A percentile compares a stretch with the other conserved stretches of the same genome.
These are phyloP conservation scores for Gossypium davidsonii DNA, from an alignment of 441 rosid species.

Conservation along the genomic window DNA sequence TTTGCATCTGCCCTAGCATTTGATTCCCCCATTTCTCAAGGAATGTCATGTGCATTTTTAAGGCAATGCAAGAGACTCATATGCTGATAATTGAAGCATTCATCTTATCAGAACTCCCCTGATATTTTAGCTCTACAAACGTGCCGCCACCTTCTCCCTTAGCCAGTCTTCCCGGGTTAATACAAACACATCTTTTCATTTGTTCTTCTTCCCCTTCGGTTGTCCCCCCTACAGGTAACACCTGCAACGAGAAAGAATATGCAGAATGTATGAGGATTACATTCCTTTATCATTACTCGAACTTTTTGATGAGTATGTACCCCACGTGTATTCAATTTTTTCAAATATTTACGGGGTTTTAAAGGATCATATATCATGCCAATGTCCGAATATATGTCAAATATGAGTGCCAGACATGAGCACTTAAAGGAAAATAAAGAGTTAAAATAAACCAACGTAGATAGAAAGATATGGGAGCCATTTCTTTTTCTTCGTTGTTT, in stretches of 20 bases:
- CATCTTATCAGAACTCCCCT: conserved; percentile 52
- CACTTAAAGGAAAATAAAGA: not conserved
- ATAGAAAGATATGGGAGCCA: not conserved
- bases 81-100: conserved; percentile 66
- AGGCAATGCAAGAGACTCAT: conserved; percentile 20
- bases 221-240: conserved; percentile 46
- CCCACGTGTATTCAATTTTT: not conserved
- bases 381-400: not conserved
- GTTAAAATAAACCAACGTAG: not conserved
- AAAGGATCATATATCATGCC: not conserved
- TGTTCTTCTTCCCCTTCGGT: conserved; percentile 54
- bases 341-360: not conserved
- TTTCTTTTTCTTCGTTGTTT: not conserved
- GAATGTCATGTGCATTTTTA: not conserved
- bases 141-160: conserved; percentile 95
- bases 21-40: not conserved
- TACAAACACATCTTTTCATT: conserved; percentile 58
- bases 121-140: conserved; percentile 66
- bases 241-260: conserved; percentile 30
- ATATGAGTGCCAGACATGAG: not conserved
- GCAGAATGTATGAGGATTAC: not conserved
- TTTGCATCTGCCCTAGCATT: not conserved
- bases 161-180: conserved; percentile 89
- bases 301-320: not conserved
- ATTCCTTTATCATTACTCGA: not conserved